These are phyloP conservation scores for Lyophyllum atratum DNA, from an alignment of 768 basidiomycete species.

Conservation along the genomic window DNA sequence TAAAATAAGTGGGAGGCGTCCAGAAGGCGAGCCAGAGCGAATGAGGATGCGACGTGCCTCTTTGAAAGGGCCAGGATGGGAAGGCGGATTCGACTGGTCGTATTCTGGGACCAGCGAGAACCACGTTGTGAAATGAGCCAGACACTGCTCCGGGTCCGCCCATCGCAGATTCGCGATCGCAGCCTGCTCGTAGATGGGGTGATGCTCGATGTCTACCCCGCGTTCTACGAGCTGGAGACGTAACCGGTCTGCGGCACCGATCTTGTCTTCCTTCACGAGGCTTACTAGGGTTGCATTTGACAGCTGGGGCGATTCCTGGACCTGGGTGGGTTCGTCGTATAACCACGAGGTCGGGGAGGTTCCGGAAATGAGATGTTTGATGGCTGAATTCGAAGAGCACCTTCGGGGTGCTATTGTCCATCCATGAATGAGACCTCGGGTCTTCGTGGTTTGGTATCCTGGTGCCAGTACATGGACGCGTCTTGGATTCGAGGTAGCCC, in stretches of 20 bases:
- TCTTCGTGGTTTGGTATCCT: background rate
- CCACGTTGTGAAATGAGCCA: conserved; percentile 16
- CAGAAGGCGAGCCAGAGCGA: conserved; percentile 14
- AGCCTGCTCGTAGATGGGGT: conserved; percentile 18
- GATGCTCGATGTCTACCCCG: conserved; percentile 12
- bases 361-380: conserved; percentile 9
- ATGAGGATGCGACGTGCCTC: conserved; percentile 16
- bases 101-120: conserved; percentile 20
- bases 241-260: conserved; percentile 21
- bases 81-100: background rate
- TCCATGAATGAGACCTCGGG: too few species aligned
- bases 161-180: conserved; percentile 17
- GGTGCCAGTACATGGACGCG: background rate
- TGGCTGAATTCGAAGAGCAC: conserved; percentile 7
- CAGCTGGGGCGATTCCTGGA: background rate
- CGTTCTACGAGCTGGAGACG: conserved; percentile 11
- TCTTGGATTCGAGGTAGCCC: background rate
- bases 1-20: conserved; percentile 13
- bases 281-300: conserved; percentile 12
- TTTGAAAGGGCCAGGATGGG: conserved; percentile 2
- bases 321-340: background rate
- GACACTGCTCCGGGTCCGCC: conserved; percentile 3
- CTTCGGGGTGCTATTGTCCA: background rate
- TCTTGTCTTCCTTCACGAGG: conserved; percentile 13
- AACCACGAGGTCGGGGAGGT: conserved; percentile 7